Base-by-base conservation (phyloP, 2,329 filamentous ascomycete genomes). In the Metarhizium sp. region DNA sequence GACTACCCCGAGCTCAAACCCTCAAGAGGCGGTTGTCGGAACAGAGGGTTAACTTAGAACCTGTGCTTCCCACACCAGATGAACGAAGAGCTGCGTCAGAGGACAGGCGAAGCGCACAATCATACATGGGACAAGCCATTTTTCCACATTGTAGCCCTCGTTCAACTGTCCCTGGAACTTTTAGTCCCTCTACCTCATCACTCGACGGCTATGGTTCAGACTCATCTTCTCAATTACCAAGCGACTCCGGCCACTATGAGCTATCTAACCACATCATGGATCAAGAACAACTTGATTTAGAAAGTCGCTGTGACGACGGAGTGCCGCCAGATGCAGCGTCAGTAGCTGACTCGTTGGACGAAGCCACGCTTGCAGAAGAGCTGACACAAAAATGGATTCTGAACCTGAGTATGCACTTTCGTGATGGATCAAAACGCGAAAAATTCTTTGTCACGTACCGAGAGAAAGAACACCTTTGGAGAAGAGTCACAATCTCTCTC, bases 391-490 rank as follows among this genome's bases (percentile, higher is more conserved):
- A 82, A 65, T 99, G 94, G 94, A 97, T 99, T 58, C 77, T 99
- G 62, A 99, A 99, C 66, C 79, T 97, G 58, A 96, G 91, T 71
- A 96, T 99, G 94, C 91, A 96, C 70, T 99, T 96, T 70, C 84
- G 92, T 57, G 94, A 99, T 72, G 86, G 87, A 64, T 95, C 92
- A 13, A 88, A 89, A 63, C 82, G 92, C 47, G 94, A 99, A 70
- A 99, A 99, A 70, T 97, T 97, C 75, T 99, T 97, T 69, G 86
- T 99, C 59, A 97, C 94, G 0, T 99, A 89, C 68, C 89, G 91
- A 50, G 87, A 95, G 68, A 80, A 81, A 50, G 85, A 89, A 4
- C 87, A 82, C 59, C 76, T 83, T 58, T 96, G 92, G 89, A 84
- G 90, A 55, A 81, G 92, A 51, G 87, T 99, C 52, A 97, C 94